Evolutionary conservation across 2,329 filamentous ascomycete species (phyloP).

Genomic region (Knufia fluminis): DNA sequence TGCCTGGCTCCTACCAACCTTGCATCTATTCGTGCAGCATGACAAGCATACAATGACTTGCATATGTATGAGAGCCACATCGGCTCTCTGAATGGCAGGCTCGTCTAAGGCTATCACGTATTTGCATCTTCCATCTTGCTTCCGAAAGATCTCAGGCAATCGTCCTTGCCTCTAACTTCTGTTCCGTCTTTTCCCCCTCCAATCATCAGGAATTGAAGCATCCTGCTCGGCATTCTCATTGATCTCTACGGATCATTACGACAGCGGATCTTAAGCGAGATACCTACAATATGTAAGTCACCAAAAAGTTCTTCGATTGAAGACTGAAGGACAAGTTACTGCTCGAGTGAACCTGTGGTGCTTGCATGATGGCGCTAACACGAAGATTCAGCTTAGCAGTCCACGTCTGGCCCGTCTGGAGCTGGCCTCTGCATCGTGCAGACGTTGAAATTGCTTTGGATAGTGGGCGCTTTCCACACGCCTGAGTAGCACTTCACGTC

Average conservation of each 20-base stretch:
- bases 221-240: slow-evolving; percentile 13
- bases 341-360: not conserved
- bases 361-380: slow-evolving; percentile 3
- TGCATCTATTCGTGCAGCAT: slow-evolving; percentile 5
- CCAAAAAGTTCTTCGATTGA: not conserved
- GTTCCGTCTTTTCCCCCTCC: slow-evolving; percentile 3
- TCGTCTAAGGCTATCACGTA: slow-evolving; percentile 2
- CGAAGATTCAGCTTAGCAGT: not conserved
- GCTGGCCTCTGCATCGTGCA: not conserved
- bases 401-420: not conserved
- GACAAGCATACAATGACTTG: slow-evolving; percentile 10
- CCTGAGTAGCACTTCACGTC: not conserved
- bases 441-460: not conserved
- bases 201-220: slow-evolving; percentile 1
- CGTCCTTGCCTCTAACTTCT: not conserved
- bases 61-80: slow-evolving; percentile 10
- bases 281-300: not conserved
- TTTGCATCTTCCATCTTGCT: slow-evolving; percentile 5
- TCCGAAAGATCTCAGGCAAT: not conserved
- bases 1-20: slow-evolving; percentile 1
- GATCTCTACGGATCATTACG: not conserved
- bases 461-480: not conserved
- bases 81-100: slow-evolving; percentile 7
- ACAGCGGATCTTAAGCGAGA: not conserved
- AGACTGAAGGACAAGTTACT: not conserved